Evolutionary conservation across 2,329 filamentous ascomycete species (phyloP).

Genomic region (Alternaria hordeiaustralica): DNA sequence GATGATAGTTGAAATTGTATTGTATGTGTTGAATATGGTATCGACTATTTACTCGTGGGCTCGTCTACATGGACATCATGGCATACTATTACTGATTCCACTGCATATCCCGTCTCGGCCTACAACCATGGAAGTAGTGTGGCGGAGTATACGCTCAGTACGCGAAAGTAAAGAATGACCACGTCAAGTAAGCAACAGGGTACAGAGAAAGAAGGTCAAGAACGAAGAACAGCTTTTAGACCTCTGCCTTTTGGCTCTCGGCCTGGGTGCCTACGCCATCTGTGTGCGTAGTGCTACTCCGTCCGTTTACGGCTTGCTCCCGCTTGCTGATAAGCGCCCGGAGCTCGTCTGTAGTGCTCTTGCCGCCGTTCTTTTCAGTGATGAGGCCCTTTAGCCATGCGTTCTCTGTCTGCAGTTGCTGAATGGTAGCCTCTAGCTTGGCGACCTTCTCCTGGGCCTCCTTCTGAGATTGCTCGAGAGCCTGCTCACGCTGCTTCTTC

Average conservation of each 20-base stretch:
- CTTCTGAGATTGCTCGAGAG: slow-evolving; percentile 58
- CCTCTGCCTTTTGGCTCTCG: slow-evolving; percentile 38
- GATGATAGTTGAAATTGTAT: neutral
- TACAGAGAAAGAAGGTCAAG: neutral
- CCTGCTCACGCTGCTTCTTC: slow-evolving; percentile 63
- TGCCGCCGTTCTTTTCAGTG: slow-evolving; percentile 56
- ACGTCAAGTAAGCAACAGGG: neutral
- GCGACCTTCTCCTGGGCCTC: slow-evolving; percentile 58
- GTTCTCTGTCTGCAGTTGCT: slow-evolving; percentile 61
- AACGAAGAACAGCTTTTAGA: slow-evolving; percentile 31
- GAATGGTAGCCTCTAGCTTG: slow-evolving; percentile 54
- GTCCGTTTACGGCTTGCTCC: slow-evolving; percentile 39
- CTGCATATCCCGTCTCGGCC: neutral
- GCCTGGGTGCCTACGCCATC: slow-evolving; percentile 48
- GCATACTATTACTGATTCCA: neutral
- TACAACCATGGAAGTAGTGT: neutral
- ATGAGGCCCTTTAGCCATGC: slow-evolving; percentile 60
- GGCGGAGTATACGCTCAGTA: neutral
- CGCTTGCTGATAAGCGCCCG: slow-evolving; percentile 43
- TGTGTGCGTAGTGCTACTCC: slow-evolving; percentile 46
- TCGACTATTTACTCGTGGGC: slow-evolving; percentile 2
- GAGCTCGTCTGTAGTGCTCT: slow-evolving; percentile 40
- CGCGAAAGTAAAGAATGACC: slow-evolving; percentile 1
- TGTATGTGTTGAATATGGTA: slow-evolving; percentile 6
- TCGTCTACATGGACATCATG: slow-evolving; percentile 3